These are phyloP conservation scores for Tuber calosporum DNA, from an alignment of 495 filamentous ascomycete species.

Conservation along the genomic window DNA sequence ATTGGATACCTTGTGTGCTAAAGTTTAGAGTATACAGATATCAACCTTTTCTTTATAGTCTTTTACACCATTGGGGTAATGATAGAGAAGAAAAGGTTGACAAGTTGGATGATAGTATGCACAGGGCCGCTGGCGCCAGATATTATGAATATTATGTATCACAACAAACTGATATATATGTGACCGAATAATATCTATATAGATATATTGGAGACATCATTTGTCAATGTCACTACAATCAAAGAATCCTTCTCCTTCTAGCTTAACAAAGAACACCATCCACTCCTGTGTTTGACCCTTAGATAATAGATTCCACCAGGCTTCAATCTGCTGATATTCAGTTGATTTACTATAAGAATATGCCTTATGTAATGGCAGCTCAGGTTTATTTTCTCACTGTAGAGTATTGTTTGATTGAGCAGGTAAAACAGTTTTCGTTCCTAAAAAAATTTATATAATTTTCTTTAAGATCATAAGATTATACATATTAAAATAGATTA, in stretches of 20 bases:
- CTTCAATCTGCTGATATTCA: conserved; percentile 9
- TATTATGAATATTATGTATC: conserved; percentile 5
- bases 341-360: conserved; percentile 1
- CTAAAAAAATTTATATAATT: no score
- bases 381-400: neutral
- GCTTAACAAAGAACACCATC: neutral
- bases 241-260: conserved; percentile 1
- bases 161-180: conserved; percentile 11
- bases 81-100: no score
- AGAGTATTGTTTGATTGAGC: neutral
- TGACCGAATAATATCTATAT: no score
- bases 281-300: conserved; percentile 7
- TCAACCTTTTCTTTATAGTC: no score
- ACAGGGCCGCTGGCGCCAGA: neutral
- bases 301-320: conserved; percentile 7
- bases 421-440: no score
- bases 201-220: conserved; percentile 11
- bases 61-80: no score
- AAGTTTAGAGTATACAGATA: no score
- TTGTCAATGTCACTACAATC: neutral
- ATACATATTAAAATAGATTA: no score
- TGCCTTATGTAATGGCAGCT: neutral
- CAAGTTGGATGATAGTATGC: no score
- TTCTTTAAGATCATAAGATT: no score
- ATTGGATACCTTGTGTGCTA: no score